These are phyloP conservation scores for Candida khao-thaluensis DNA, from an alignment of 805 yeast species.

Conservation along the genomic window DNA sequence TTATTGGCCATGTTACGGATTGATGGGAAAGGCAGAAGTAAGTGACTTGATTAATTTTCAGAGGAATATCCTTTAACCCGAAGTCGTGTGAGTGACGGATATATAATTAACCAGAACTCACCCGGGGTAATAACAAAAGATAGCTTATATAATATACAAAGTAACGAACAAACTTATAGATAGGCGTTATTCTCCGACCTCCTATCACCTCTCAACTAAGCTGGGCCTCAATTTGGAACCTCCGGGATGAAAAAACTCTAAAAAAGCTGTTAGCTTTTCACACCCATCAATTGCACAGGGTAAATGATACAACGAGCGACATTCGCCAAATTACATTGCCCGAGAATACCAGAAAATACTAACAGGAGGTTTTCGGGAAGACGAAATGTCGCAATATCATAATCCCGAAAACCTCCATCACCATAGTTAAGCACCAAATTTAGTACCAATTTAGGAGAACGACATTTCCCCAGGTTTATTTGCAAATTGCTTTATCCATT, in stretches of 20 bases:
- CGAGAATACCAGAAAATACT: slow-evolving; percentile 4
- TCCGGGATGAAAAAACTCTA: too few species aligned
- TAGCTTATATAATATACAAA: too few species aligned
- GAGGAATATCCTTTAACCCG: slow-evolving; percentile 4
- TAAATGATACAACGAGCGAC: slow-evolving; percentile 2
- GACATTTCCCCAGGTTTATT: slow-evolving; percentile 9
- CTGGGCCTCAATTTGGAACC: too few species aligned
- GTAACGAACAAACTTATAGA: too few species aligned
- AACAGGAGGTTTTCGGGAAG: slow-evolving; percentile 1
- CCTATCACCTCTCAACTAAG: too few species aligned
- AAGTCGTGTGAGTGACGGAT: neutral
- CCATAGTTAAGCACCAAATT: too few species aligned
- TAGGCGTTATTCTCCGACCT: too few species aligned
- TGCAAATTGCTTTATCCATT: slow-evolving; percentile 11
- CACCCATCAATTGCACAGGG: neutral
- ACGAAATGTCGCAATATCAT: neutral
- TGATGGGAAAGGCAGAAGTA: neutral
- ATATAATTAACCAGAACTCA: too few species aligned
- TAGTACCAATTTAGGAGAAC: too few species aligned
- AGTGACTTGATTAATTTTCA: too few species aligned
- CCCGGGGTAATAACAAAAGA: too few species aligned
- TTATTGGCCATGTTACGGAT: neutral
- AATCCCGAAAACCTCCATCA: slow-evolving; percentile 4
- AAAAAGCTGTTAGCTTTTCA: too few species aligned
- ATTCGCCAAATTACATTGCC: neutral